Conservation (phyloP, 1,139 yeast species). For the Insectozyma bohioensis region DNA sequence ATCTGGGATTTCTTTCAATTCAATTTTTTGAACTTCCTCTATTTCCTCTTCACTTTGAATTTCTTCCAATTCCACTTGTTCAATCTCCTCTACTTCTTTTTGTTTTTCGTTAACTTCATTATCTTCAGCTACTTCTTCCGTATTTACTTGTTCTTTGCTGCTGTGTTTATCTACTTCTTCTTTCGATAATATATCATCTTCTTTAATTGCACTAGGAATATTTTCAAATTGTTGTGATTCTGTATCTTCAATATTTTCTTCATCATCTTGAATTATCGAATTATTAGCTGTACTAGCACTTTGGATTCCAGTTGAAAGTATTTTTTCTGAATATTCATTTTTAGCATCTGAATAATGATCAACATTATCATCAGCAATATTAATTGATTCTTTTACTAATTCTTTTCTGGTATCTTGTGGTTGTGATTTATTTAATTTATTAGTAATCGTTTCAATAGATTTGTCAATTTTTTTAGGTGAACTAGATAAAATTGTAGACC, state of each 20-base stretch:
- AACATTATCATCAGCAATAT: not conserved
- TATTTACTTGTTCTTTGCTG: too few relatives aligned
- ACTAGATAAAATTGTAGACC: conserved; percentile 1
- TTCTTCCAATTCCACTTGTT: conserved; percentile 1
- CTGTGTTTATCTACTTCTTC: too few relatives aligned
- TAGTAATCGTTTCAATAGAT: not conserved
- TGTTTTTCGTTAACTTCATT: not conserved
- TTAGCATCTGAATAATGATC: not conserved
- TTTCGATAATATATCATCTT: not conserved
- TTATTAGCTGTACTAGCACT: conserved; percentile 9
- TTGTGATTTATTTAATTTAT: too few relatives aligned
- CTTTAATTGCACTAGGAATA: too few relatives aligned
- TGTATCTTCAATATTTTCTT: conserved; percentile 1
- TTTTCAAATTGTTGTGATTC: conserved; percentile 4
- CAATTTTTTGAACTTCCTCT: conserved; percentile 1
- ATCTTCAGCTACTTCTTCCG: conserved; percentile 3
- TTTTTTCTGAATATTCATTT: too few relatives aligned
- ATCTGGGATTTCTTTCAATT: not conserved
- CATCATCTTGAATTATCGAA: conserved; percentile 5
- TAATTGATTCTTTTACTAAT: not conserved
- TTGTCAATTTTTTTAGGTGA: not conserved
- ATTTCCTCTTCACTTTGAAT: not conserved
- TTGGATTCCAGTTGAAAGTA: conserved; percentile 6
- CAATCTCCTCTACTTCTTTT: conserved; percentile 1
- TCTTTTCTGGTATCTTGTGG: too few relatives aligned